Percentiles rank a stretch among this genome's conserved stretches.
Conservation (phyloP, 2,329 filamentous ascomycete species). For the Passalora sequoiae region DNA sequence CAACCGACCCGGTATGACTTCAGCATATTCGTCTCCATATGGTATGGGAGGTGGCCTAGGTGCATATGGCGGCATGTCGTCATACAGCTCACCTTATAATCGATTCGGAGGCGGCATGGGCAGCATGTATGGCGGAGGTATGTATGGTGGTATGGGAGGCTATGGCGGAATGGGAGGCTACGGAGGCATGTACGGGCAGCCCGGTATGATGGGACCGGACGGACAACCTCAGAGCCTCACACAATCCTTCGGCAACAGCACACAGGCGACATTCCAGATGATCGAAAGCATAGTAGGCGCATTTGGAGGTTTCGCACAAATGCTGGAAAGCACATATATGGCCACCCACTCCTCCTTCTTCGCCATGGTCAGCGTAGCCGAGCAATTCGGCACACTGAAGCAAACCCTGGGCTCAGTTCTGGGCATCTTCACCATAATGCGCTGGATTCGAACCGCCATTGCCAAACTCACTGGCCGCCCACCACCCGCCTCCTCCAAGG, state of each 20-base stretch:
- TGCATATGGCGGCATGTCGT: slow-evolving; percentile 33
- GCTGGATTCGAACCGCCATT: slow-evolving; percentile 87
- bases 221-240: slow-evolving; percentile 92
- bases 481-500: slow-evolving; percentile 76
- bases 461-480: slow-evolving; percentile 91
- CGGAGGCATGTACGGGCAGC: slow-evolving; percentile 38
- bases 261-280: slow-evolving; percentile 95
- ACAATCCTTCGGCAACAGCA: slow-evolving; percentile 91
- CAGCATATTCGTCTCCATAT: slow-evolving; percentile 50
- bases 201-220: slow-evolving; percentile 49
- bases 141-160: slow-evolving; percentile 29
- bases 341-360: slow-evolving; percentile 98
- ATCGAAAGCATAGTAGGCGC: slow-evolving; percentile 94
- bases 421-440: slow-evolving; percentile 91
- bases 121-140: slow-evolving; percentile 29
- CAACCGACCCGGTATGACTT: slow-evolving; percentile 29
- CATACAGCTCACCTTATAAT: slow-evolving; percentile 41
- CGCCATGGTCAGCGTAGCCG: slow-evolving; percentile 96
- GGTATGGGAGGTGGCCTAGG: slow-evolving; percentile 41
- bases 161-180: slow-evolving; percentile 25
- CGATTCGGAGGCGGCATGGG: slow-evolving; percentile 40
- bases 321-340: slow-evolving; percentile 99
- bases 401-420: slow-evolving; percentile 90
- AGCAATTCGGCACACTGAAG: slow-evolving; percentile 89
- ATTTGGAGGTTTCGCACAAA: slow-evolving; percentile 96